Evolutionary conservation across 805 yeast genomes (phyloP).

Genomic region (Candida golubevii): DNA sequence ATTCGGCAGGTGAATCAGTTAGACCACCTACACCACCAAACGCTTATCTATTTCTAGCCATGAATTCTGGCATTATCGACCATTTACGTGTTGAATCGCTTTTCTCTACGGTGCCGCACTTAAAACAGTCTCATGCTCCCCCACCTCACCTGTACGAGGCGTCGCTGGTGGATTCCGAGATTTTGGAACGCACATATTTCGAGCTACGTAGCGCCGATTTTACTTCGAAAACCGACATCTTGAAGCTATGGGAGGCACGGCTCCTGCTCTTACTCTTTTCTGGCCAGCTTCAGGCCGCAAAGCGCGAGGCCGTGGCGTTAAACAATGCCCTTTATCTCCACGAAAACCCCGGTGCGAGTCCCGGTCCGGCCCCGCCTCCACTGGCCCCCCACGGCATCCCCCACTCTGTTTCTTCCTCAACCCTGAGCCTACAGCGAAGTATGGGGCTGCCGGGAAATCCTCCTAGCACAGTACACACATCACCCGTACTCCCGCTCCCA

Average conservation of each 20-base stretch:
- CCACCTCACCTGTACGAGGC: conserved; percentile 4
- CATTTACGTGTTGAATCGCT: background rate
- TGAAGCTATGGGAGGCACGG: conserved; percentile 35
- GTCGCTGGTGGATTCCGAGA: conserved; percentile 6
- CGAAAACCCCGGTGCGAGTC: conserved; percentile 25
- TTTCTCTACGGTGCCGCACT: conserved; percentile 2
- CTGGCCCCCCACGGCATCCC: background rate
- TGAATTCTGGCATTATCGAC: no score
- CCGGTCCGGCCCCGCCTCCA: background rate
- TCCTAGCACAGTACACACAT: background rate
- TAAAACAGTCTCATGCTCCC: no score
- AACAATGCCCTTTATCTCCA: conserved; percentile 32
- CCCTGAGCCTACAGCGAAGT: conserved; percentile 23
- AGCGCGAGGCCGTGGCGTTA: conserved; percentile 33
- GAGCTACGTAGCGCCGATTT: conserved; percentile 5
- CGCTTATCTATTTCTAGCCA: no score
- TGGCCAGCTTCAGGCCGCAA: conserved; percentile 28
- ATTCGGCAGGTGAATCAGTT: no score
- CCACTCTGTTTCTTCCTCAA: background rate
- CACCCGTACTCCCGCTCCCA: conserved; percentile 32
- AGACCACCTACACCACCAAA: no score
- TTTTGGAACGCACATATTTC: conserved; percentile 12
- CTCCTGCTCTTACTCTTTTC: conserved; percentile 28
- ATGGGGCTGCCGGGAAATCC: background rate
- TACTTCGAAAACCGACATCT: conserved; percentile 12